Conservation (phyloP, 306 rosid species). For the Cotoneaster glaucophyllus region DNA sequence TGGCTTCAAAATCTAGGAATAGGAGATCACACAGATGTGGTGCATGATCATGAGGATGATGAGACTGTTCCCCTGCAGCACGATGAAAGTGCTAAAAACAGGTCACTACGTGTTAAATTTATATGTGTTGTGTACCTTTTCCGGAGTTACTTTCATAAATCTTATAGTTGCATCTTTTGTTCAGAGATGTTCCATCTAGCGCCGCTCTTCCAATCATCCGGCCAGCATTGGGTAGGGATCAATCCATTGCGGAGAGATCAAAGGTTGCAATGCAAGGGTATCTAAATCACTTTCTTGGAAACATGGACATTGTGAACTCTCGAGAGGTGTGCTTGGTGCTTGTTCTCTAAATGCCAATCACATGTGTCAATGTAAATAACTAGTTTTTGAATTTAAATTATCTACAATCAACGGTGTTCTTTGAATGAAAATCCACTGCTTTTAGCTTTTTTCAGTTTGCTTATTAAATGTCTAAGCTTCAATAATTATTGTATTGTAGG, state of each 20-base stretch:
- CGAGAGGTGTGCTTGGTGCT: slow-evolving; percentile 65
- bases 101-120: slow-evolving; percentile 33
- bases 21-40: slow-evolving; percentile 65
- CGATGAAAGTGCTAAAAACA: slow-evolving; percentile 70
- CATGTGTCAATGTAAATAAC: not conserved
- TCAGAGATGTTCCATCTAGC: slow-evolving; percentile 97
- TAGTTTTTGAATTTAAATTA: not conserved
- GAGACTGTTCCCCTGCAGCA: slow-evolving; percentile 56
- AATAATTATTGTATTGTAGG: slow-evolving; percentile 42
- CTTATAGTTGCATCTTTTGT: slow-evolving; percentile 31
- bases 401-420: not conserved
- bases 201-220: slow-evolving; percentile 94
- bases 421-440: not conserved
- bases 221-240: slow-evolving; percentile 91
- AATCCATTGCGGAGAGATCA: slow-evolving; percentile 86
- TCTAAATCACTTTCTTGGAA: slow-evolving; percentile 93
- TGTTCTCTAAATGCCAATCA: slow-evolving; percentile 11
- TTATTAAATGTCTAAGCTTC: not conserved
- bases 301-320: slow-evolving; percentile 85
- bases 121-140: not conserved
- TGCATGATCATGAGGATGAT: slow-evolving; percentile 84
- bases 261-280: slow-evolving; percentile 97
- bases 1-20: slow-evolving; percentile 99
- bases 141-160: slow-evolving; percentile 16
- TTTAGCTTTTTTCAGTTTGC: not conserved